These are phyloP conservation scores for Yarrowia osloensis DNA, from an alignment of 805 yeast genomes.

Conservation along the genomic window DNA sequence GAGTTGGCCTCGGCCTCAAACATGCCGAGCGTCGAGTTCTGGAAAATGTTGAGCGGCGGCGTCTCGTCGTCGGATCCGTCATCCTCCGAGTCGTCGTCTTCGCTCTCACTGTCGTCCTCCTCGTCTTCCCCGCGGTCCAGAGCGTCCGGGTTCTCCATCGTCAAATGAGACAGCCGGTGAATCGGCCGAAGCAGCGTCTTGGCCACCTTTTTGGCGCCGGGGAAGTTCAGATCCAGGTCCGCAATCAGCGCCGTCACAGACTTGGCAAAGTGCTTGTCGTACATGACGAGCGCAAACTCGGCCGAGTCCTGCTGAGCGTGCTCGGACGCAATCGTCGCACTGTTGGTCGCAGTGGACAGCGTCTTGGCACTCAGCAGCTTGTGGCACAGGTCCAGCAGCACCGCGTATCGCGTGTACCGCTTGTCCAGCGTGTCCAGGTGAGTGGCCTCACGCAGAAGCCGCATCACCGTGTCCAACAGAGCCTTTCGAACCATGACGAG, in stretches of 20 bases:
- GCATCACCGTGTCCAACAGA: constrained; percentile 66
- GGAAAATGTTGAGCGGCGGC: constrained; percentile 70
- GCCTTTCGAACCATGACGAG: constrained; percentile 75
- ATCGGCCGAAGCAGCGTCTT: constrained; percentile 62
- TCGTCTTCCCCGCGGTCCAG: constrained; percentile 46
- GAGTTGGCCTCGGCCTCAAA: constrained; percentile 73
- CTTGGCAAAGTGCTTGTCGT: constrained; percentile 58
- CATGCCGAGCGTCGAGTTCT: constrained; percentile 92
- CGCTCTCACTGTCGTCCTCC: constrained; percentile 41
- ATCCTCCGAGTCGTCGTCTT: constrained; percentile 39
- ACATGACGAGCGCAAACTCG: constrained; percentile 62
- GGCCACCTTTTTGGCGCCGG: constrained; percentile 61
- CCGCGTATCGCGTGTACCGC: constrained; percentile 58
- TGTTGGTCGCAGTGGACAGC: constrained; percentile 33
- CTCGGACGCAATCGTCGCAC: constrained; percentile 22
- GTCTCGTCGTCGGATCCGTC: constrained; percentile 44
- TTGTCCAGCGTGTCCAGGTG: constrained; percentile 46
- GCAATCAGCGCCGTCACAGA: constrained; percentile 63
- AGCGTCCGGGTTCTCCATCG: constrained; percentile 40
- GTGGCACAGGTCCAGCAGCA: constrained; percentile 52
- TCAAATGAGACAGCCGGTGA: constrained; percentile 50
- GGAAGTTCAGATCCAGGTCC: constrained; percentile 71
- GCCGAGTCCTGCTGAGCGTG: constrained; percentile 52
- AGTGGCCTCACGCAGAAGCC: constrained; percentile 47
- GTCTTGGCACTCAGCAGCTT: constrained; percentile 40